Evolutionary conservation across 192 early-diverging fungal genomes (phyloP), one percentile per base, ranked within the genome.

Genomic region (Coemansia sp.): DNA sequence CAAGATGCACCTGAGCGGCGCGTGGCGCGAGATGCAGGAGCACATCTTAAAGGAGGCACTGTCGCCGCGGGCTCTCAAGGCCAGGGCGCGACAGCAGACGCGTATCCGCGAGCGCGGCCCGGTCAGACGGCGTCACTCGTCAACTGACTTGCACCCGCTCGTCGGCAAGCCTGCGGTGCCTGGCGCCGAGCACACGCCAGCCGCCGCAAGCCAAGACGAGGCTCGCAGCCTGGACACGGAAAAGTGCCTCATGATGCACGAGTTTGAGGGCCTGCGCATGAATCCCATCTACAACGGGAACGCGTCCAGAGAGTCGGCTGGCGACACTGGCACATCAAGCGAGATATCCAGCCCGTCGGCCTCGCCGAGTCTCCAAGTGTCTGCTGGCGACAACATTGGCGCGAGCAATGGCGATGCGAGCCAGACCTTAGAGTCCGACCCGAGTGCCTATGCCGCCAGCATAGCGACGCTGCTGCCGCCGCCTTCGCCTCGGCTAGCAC

Each of bases 1-100:
- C 47, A 76, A 84, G 58, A 82, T 82, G 77, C 58, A 71, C 36
- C 62, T 84, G 27, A 82, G 70, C 65, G 79, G 85, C 53, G 70
- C 89, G 68, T 78, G 93, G 93, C 82, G 75, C 85, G 67, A 87
- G 51, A 85, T 95, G 65, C 94, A 94, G 71, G 92, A 94, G 75
- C 89, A 96, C 67, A 92, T 97, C 9, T 86, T 97, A 54, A 87
- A 87, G 39, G 97, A 99, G 41, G 95, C 95, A 0, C 86, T 98
- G 60, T 94, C 94, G 20, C 97, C 95, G 0, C 84, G 90, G 61
- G 89, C 93, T 20, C 68, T 98, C 19, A 85, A 88, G 43, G 87
- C 91, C 35, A 84, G 94, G 14, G 87, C 93, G 27, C 77, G 89
- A 24, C 91, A 90, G 62, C 83, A 86, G 59, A 84, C 79, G 11